Percentiles rank a stretch among this genome's conserved stretches.
Evolutionary conservation across 1,284 basidiomycete species (phyloP).

Genomic region (Thelephora terrestris): DNA sequence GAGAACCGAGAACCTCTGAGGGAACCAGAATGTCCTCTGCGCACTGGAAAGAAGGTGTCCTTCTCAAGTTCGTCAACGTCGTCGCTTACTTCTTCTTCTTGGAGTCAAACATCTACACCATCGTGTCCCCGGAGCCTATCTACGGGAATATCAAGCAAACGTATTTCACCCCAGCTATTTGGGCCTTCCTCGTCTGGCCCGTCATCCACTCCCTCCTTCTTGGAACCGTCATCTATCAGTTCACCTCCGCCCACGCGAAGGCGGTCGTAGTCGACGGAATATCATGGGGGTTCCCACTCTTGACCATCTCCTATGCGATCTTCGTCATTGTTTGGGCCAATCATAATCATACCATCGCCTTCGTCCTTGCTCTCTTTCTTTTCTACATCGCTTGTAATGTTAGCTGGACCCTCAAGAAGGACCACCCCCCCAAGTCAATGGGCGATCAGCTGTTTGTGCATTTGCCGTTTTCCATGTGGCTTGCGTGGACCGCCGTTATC

Average conservation of each 20-base stretch:
- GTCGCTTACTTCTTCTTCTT: conserved; percentile 73
- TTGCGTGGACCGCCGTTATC: conserved; percentile 91
- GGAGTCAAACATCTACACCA: conserved; percentile 82
- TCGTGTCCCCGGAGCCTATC: conserved; percentile 60
- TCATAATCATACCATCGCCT: conserved; percentile 70
- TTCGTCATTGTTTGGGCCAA: conserved; percentile 77
- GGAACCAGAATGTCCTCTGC: conserved; percentile 34
- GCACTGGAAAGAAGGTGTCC: conserved; percentile 65
- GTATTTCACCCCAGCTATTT: conserved; percentile 84
- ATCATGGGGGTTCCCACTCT: conserved; percentile 81
- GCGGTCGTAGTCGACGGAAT: conserved; percentile 76
- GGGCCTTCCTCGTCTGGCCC: conserved; percentile 81
- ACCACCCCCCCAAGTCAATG: conserved; percentile 53
- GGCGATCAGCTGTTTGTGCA: conserved; percentile 76
- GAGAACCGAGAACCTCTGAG: too few relatives aligned
- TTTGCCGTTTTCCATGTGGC: conserved; percentile 87
- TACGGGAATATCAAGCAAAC: conserved; percentile 71
- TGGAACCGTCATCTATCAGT: conserved; percentile 85
- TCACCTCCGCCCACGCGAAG: conserved; percentile 67
- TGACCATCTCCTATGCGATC: conserved; percentile 75
- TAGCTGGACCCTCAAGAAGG: conserved; percentile 87
- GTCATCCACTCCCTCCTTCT: conserved; percentile 82
- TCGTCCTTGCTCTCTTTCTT: conserved; percentile 80
- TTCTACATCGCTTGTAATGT: conserved; percentile 79
- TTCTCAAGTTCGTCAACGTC: conserved; percentile 81